phyloP scores from a whole-genome alignment of 495 filamentous ascomycete genomes.

The Apiosordaria backusii region DNA sequence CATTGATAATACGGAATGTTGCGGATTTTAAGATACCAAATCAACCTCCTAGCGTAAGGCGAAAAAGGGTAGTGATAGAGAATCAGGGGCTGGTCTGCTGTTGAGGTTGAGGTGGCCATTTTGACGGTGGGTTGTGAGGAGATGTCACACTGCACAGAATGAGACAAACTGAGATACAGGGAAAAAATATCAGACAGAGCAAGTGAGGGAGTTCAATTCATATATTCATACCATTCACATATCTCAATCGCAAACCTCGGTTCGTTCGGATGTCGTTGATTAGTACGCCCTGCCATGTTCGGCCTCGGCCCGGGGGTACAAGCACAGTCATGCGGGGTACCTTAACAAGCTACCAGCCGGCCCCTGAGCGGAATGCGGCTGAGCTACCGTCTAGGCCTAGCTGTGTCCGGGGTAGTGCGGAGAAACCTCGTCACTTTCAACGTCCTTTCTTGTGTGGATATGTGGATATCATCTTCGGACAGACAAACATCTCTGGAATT shows the following conservation, averaged over 20 bases:
- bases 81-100: conserved; percentile 24
- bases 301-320: neutral
- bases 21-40: conserved; percentile 56
- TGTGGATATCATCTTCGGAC: too few relatives aligned
- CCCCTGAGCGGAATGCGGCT: too few relatives aligned
- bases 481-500: too few relatives aligned
- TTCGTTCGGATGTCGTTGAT: neutral
- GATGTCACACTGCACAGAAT: neutral
- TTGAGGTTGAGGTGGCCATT: neutral
- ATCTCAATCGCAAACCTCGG: neutral
- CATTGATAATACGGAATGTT: conserved; percentile 53
- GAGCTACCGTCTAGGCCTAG: too few relatives aligned
- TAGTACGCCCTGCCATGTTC: neutral
- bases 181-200: neutral
- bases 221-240: neutral
- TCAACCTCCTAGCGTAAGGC: conserved; percentile 51
- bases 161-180: neutral
- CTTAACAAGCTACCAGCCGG: too few relatives aligned
- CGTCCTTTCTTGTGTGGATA: too few relatives aligned
- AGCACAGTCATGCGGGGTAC: neutral
- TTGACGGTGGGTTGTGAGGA: neutral
- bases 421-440: too few relatives aligned
- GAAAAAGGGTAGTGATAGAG: conserved; percentile 53
- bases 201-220: neutral
- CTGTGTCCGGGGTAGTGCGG: too few relatives aligned